A percentile compares a stretch with the other conserved stretches of the same genome.
Evolutionary conservation across 2,329 filamentous ascomycete genomes (phyloP).

Genomic region (Zymoseptoria crescenta): DNA sequence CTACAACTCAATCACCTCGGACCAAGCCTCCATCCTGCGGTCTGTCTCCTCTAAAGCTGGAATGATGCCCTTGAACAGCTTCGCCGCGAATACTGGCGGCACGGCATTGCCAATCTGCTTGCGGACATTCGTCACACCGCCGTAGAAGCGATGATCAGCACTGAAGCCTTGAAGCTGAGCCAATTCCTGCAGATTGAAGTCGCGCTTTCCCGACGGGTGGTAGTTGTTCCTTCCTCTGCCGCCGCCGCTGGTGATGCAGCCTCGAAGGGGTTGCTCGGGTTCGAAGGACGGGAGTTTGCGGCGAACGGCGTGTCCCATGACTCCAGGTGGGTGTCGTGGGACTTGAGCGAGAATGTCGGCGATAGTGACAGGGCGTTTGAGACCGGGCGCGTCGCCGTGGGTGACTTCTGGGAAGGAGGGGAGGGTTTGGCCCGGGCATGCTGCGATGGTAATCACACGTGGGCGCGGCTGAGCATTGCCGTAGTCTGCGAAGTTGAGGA

Average conservation of each 20-base stretch:
- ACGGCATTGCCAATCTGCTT: slow-evolving; percentile 75
- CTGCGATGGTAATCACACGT: slow-evolving; percentile 46
- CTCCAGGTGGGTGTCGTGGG: neutral
- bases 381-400: slow-evolving; percentile 17
- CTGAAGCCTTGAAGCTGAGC: slow-evolving; percentile 67
- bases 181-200: slow-evolving; percentile 60
- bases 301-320: slow-evolving; percentile 20
- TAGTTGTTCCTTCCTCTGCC: slow-evolving; percentile 49
- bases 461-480: slow-evolving; percentile 44
- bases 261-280: slow-evolving; percentile 41
- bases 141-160: slow-evolving; percentile 48
- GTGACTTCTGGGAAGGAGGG: slow-evolving; percentile 52
- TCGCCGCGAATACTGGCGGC: slow-evolving; percentile 34
- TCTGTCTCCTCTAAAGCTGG: slow-evolving; percentile 10
- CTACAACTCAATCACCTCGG: neutral
- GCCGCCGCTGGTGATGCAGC: slow-evolving; percentile 56
- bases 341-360: slow-evolving; percentile 30
- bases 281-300: slow-evolving; percentile 35
- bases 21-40: slow-evolving; percentile 4
- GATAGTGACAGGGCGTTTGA: slow-evolving; percentile 36
- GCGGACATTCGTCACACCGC: slow-evolving; percentile 32
- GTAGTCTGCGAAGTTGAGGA: slow-evolving; percentile 45
- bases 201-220: slow-evolving; percentile 56
- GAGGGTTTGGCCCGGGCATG: slow-evolving; percentile 60
- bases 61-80: slow-evolving; percentile 9